Base-by-base conservation (phyloP, 2,329 filamentous ascomycete genomes). In the Ophiostoma angusticollis region DNA sequence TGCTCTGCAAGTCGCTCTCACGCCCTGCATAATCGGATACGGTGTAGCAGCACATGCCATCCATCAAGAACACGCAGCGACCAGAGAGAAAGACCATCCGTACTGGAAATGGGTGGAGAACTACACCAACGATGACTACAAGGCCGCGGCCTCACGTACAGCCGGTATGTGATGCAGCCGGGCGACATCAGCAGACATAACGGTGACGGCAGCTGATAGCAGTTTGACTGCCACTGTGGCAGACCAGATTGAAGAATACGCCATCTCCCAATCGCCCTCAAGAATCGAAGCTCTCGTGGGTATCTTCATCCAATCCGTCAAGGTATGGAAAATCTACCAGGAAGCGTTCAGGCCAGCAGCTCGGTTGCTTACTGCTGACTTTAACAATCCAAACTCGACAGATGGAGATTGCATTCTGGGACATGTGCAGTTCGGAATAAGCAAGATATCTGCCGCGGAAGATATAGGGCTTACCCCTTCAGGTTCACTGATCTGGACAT, bases 51-150 rank as follows among this genome's bases (percentile, higher is more conserved):
- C 84, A 6, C 68, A 70, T 50, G 72, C 84, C 50, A 65, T 94
- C 3, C 68, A 77, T 49, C 64, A 64, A 12, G 77, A 82, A 45
- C 61, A 69, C 35, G 17, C 27, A 8, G 65, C 63, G n/a, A 80
- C 76, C 25, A 64, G 64, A 45, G 67, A 68, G 28, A 66, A 80
- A 11, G 74, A 65, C 0, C 93, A 89, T 55, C 67, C 62, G 14
- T 96, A 93, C 62, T 91, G 82, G 80, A 72, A 77, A 32, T 96
- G 89, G 89, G 84, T 96, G 48, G 68, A 87, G 54, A 93, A 84
- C 52, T 96, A 95, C 54, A 73, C 82, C 13, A 81, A 78, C 2
- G 78, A 84, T 1, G 83, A 91, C 54, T 95, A 93, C 49, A 61
- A 67, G 1, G 67, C 77, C 45, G 83, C 84, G 6, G 82, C 93